Base-by-base conservation (phyloP, 176 grass and related monocot genomes). In the Hordeum vulgare region DNA sequence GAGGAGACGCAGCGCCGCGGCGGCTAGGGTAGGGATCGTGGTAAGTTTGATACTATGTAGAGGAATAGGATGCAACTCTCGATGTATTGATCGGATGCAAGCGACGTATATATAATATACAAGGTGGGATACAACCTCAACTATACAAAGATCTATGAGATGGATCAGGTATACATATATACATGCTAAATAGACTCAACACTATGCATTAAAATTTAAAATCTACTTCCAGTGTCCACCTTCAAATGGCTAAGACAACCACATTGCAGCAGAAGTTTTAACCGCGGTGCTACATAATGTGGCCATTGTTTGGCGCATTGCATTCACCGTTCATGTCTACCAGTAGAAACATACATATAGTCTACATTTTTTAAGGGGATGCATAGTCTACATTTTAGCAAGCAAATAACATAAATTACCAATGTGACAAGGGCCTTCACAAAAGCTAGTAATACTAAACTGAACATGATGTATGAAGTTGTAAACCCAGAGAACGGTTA, bases 381-480 rank as follows among this genome's bases (percentile, higher is more conserved):
- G 4, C 31, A 37, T 37, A 37, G 59, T 73, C 42, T 35, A 65
- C 44, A 42, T 61, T 23, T 63, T 59, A 42, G 31, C 37, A 73
- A 73, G 53, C 53, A 83, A 26, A 35, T 73, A 21, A 17, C 66
- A 74, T 59, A 39, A 18, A 39, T 31, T 62, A 28, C 7, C 70
- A 53, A 61, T 75, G 68, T 47, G 47, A 28, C 60, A 62, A 62
- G 18, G 51, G 51, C 51, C 51, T 54, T 54, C 51, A 17, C 21
- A 21, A 8, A 54, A 49, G 45, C 13, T 49, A 49, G 1, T 37
- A n/a, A n/a, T n/a, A 70, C 37, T 8, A 85, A 78, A 31, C 79
- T n/a, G 47, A 64, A 63, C 69, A 78, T 35, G 79, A 72, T 74
- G 82, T 44, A 51, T 51, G 66, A 45, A 8, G 12, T 26, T 72